Base-by-base conservation (phyloP, 2,329 filamentous ascomycete species). In the Colletotrichum sp. region DNA sequence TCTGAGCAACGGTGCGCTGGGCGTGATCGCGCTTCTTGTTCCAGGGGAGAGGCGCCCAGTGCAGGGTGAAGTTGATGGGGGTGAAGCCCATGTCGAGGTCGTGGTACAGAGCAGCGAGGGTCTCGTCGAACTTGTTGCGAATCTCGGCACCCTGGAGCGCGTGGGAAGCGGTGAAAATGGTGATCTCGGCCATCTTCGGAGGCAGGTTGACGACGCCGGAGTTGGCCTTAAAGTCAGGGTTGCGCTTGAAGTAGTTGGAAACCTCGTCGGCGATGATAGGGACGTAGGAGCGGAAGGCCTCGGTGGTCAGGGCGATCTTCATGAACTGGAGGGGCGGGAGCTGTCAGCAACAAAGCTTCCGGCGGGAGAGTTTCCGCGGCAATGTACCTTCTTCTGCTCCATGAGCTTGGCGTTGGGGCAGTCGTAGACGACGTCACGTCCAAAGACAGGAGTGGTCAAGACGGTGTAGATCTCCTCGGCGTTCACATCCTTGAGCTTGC, bases 341-440 rank as follows among this genome's bases (percentile, higher is more conserved):
- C 36, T 60, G 73, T 83, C 66, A 81, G 79, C 28, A 43, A 60
- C 55, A 58, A 10, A n/a, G 13, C 34, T 58, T 36, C 58, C 24
- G 73, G 13, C 24, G 30, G 52, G 52, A 58, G 24, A 66, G 43
- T 64, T 64, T 58, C 8, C 21, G n/a, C 10, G n/a, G 13, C 34
- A 38, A n/a, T 38, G 77, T 83, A 96, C 94, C 92, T 96, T 97
- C 89, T 98, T 98, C 89, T 98, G 95, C 87, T 98, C 95, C 95
- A 98, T 97, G 82, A 98, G 91, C 86, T 97, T 97, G 74, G 95
- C 89, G 83, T 97, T 97, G 56, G 95, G 95, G 86, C 95, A 97
- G 83, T 97, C 95, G 83, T 97, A 98, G 70, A 97, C 94, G 30
- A 98, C 95, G 86, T 96, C 93, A 80, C 92, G 93, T 79, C 95